Percentiles rank a stretch among this genome's conserved stretches.
Conservation (phyloP, 306 rosid genomes). For the Acacia crassicarpa region DNA sequence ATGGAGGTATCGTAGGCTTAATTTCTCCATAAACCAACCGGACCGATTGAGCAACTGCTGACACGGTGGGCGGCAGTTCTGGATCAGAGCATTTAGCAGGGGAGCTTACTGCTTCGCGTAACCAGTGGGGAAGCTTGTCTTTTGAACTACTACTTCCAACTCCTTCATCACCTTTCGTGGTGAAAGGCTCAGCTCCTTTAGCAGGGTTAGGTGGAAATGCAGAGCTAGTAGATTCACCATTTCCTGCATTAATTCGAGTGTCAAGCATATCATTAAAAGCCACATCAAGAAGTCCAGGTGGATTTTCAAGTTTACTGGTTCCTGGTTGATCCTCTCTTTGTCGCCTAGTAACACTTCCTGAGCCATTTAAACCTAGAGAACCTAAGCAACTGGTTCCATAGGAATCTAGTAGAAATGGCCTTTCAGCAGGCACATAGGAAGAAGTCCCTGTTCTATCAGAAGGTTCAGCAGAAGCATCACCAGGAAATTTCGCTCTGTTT, state of each 20-base stretch:
- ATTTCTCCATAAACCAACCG: slow-evolving; percentile 85
- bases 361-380: slow-evolving; percentile 66
- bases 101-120: slow-evolving; percentile 84
- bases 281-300: slow-evolving; percentile 72
- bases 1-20: slow-evolving; percentile 83
- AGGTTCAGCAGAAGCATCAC: slow-evolving; percentile 69
- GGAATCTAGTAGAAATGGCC: slow-evolving; percentile 75
- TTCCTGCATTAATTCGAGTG: slow-evolving; percentile 43
- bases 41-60: slow-evolving; percentile 92
- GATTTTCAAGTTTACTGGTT: slow-evolving; percentile 53
- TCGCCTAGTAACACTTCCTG: slow-evolving; percentile 46
- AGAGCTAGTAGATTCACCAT: slow-evolving; percentile 56
- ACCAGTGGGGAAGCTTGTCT: slow-evolving; percentile 97
- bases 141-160: slow-evolving; percentile 69
- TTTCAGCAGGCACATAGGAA: slow-evolving; percentile 57
- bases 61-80: slow-evolving; percentile 85
- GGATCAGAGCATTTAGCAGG: slow-evolving; percentile 74
- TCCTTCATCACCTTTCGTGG: slow-evolving; percentile 51
- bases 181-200: slow-evolving; percentile 45
- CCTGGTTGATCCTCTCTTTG: slow-evolving; percentile 64
- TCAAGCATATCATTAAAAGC: slow-evolving; percentile 53
- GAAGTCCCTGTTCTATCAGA: slow-evolving; percentile 79
- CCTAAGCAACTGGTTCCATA: slow-evolving; percentile 65
- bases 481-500: slow-evolving; percentile 50
- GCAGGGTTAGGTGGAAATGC: slow-evolving; percentile 50